phyloP scores from a whole-genome alignment of 495 filamentous ascomycete genomes.

The Parmelia sp. region DNA sequence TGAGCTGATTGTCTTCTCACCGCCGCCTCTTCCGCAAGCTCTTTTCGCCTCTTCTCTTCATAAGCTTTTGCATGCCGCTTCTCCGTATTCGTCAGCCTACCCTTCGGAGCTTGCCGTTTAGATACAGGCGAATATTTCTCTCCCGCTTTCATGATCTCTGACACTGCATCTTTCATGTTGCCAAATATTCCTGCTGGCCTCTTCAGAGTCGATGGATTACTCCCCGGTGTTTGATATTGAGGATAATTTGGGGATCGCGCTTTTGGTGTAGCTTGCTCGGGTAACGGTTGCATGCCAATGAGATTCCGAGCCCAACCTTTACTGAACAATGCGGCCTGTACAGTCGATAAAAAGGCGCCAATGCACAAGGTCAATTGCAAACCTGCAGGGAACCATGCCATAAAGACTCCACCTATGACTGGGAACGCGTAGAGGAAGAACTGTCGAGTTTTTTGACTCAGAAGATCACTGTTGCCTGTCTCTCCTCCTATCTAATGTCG shows the following conservation, averaged over 20 bases:
- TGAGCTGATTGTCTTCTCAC: background rate
- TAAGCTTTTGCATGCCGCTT: slow-evolving; percentile 18
- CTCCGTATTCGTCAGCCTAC: slow-evolving; percentile 16
- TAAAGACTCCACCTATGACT: slow-evolving; percentile 53
- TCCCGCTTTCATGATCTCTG: background rate
- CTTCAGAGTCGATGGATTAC: background rate
- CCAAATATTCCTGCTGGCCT: slow-evolving; percentile 6
- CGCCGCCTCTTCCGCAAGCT: slow-evolving; percentile 6
- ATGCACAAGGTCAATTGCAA: slow-evolving; percentile 67
- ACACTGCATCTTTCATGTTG: slow-evolving; percentile 5
- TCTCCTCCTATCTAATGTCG: slow-evolving; percentile 9
- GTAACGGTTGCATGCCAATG: slow-evolving; percentile 48
- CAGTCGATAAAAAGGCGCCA: slow-evolving; percentile 48
- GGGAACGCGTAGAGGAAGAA: slow-evolving; percentile 54
- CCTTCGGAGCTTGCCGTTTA: slow-evolving; percentile 3
- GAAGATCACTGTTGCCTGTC: background rate
- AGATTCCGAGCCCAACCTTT: slow-evolving; percentile 41
- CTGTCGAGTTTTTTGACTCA: slow-evolving; percentile 36
- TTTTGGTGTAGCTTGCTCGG: background rate
- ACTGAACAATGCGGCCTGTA: slow-evolving; percentile 53
- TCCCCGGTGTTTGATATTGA: slow-evolving; percentile 8
- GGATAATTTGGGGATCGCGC: background rate
- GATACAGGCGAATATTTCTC: background rate
- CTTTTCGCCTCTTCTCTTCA: slow-evolving; percentile 13
- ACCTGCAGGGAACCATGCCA: slow-evolving; percentile 57